These are phyloP conservation scores for Psilocybe azurescens DNA, from an alignment of 768 basidiomycete species.

Conservation along the genomic window DNA sequence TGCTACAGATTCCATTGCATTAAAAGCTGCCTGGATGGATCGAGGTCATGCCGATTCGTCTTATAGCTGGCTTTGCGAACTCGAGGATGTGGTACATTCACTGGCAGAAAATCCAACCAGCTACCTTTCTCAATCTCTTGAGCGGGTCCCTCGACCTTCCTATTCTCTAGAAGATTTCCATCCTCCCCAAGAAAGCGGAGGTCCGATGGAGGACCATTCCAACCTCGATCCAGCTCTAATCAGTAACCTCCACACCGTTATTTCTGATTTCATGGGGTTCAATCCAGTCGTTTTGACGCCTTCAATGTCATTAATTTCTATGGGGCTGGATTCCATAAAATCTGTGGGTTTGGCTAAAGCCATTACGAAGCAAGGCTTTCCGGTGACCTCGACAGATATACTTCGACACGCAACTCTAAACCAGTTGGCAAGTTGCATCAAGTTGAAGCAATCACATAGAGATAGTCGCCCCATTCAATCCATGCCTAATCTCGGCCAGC, in stretches of 20 bases:
- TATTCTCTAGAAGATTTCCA: neutral
- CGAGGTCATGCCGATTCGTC: slow-evolving; percentile 16
- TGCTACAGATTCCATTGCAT: slow-evolving; percentile 22
- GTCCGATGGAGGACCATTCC: neutral
- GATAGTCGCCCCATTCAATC: neutral
- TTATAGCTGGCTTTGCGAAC: slow-evolving; percentile 24
- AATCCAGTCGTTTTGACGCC: slow-evolving; percentile 23
- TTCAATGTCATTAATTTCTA: slow-evolving; percentile 43
- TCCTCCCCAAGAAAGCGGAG: neutral
- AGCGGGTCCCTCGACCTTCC: neutral
- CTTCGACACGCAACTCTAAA: slow-evolving; percentile 34
- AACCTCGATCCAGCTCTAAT: slow-evolving; percentile 20
- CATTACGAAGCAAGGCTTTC: slow-evolving; percentile 37
- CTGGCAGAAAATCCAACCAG: slow-evolving; percentile 10
- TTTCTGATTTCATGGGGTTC: slow-evolving; percentile 34
- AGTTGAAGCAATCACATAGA: slow-evolving; percentile 8
- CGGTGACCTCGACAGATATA: slow-evolving; percentile 40
- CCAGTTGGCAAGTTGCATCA: slow-evolving; percentile 18
- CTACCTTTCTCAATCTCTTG: slow-evolving; percentile 12
- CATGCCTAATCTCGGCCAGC: neutral
- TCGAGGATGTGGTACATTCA: slow-evolving; percentile 27
- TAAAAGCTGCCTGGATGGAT: slow-evolving; percentile 34
- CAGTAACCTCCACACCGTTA: slow-evolving; percentile 19
- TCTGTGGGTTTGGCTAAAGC: slow-evolving; percentile 46
- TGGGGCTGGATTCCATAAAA: slow-evolving; percentile 54